phyloP scores from a whole-genome alignment of 371 early-diverging fungal genomes.

The Cokeromyces recurvatus region DNA sequence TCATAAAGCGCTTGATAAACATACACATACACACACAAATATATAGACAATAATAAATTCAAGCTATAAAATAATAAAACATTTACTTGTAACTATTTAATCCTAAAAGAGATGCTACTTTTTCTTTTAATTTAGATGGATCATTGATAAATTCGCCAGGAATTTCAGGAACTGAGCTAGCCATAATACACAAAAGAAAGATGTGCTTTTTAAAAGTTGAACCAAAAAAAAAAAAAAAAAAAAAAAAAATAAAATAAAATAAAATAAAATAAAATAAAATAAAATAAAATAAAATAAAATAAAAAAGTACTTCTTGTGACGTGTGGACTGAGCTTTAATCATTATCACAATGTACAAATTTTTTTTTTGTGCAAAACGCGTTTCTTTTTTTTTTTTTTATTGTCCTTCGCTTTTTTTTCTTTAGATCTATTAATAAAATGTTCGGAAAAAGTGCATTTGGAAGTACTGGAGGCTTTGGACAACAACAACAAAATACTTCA shows the following conservation, averaged over 20 bases:
- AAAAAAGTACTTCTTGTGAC: too few species aligned
- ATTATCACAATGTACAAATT: too few species aligned
- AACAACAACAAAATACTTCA: conserved; percentile 49
- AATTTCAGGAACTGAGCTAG: conserved; percentile 38
- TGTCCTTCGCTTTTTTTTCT: neutral
- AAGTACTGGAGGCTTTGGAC: conserved; percentile 48
- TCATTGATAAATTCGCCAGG: conserved; percentile 42
- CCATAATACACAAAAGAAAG: conserved; percentile 10
- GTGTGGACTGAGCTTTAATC: too few species aligned
- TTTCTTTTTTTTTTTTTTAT: neutral
- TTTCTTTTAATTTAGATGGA: conserved; percentile 22
- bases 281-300: too few species aligned
- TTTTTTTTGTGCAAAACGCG: too few species aligned
- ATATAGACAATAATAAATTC: too few species aligned
- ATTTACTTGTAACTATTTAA: conserved; percentile 40
- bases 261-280: too few species aligned
- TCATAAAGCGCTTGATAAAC: neutral
- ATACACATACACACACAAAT: neutral
- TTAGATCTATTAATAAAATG: conserved; percentile 12
- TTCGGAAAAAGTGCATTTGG: conserved; percentile 46
- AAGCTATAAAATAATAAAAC: too few species aligned
- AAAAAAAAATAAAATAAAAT: too few species aligned
- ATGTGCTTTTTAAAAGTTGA: too few species aligned
- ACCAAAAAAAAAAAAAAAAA: conserved; percentile 3
- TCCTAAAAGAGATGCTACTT: conserved; percentile 30